A percentile compares a stretch with the other conserved stretches of the same genome.
Conservation (phyloP, 352 stramenopile genomes). For the Phytophthora citrophthora region DNA sequence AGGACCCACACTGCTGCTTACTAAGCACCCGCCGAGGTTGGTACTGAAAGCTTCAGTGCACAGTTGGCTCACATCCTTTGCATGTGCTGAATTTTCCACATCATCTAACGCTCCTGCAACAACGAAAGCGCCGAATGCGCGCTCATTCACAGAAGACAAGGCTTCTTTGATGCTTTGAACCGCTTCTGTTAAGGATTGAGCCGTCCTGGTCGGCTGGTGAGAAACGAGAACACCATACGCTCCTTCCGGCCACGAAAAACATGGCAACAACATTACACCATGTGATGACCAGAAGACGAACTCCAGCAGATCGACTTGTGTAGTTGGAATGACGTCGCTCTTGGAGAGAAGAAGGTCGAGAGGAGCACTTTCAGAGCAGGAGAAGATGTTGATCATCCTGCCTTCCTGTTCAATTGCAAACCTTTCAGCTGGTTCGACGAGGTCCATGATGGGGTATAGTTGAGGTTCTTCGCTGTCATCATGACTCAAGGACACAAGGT, state of each 20-base stretch:
- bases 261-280: constrained; percentile 25
- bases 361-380: constrained; percentile 26
- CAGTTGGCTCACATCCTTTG: constrained; percentile 26
- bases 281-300: constrained; percentile 32
- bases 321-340: background rate
- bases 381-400: constrained; percentile 41
- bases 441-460: constrained; percentile 24
- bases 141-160: constrained; percentile 14
- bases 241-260: constrained; percentile 42
- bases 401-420: constrained; percentile 30
- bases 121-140: constrained; percentile 40
- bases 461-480: background rate
- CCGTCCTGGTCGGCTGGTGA: constrained; percentile 24
- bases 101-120: constrained; percentile 41
- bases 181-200: constrained; percentile 23
- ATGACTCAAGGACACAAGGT: constrained; percentile 22
- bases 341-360: constrained; percentile 20
- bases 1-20: constrained; percentile 44
- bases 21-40: constrained; percentile 43
- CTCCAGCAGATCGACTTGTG: constrained; percentile 39
- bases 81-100: constrained; percentile 28
- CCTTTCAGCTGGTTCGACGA: constrained; percentile 29
- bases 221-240: constrained; percentile 48
- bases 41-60: constrained; percentile 18
- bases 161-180: constrained; percentile 13